Base-by-base conservation (phyloP, 345 rosid genomes). In the Noccaea bulbosa region DNA sequence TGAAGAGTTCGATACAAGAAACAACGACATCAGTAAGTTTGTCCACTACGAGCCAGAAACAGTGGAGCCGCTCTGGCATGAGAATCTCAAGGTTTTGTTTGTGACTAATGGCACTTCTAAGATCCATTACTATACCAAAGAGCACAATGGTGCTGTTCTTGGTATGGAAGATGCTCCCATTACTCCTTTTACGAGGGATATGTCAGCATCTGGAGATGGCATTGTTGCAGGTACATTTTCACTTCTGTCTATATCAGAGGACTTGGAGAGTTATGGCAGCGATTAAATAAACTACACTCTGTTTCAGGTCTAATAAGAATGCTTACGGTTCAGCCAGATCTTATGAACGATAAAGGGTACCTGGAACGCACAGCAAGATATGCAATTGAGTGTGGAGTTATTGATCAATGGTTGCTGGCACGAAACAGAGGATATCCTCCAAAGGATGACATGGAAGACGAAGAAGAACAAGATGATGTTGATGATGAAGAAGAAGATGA, bases 161-260 rank as follows among this genome's bases (percentile, higher is more conserved):
- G 92, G 97, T 48, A 84, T 85, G 88, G 97, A 90, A 83, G 97
- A 84, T 82, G 79, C 90, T 12, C 92, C 89, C 4, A 46, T 93
- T 49, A 87, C 93, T 44, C 97, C 94, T 49, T 88, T 83, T 80
- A 80, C 97, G 0, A 2, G 79, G 69, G 98, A 88, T 69, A 86
- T 90, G 98, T 90, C 93, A 3, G 89, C 97, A 39, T 83, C 98
- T 54, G 97, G 96, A 75, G 97, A 90, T 84, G 98, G 93, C 78
- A 85, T 93, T 46, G 87, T 83, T 67, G 98, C 97, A 70, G 97
- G 98, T 93, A 76, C 33, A 38, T 27, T 60, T 45, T 68, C 11
- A 8, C 20, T 48, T 35, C 16, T 57, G 40, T 46, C 41, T 35
- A 34, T 41, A 0, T 38, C 3, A 27, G 30, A 45, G 10, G 10